A percentile compares a stretch with the other conserved stretches of the same genome.
Conservation (phyloP, 2,329 filamentous ascomycete species). For the Grosmannia huntii region DNA sequence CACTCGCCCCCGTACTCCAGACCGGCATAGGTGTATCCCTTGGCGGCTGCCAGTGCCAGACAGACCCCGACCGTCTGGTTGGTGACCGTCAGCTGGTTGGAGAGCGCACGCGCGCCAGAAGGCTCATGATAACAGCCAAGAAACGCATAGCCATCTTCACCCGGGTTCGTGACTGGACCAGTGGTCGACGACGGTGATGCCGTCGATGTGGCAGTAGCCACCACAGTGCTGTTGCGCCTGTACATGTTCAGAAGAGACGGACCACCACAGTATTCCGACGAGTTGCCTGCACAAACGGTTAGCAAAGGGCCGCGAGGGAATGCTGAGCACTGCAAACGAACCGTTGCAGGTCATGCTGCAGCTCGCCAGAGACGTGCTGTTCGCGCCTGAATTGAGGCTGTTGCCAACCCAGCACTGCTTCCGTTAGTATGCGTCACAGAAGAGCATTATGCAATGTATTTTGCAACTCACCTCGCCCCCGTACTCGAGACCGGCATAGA, state of each 20-base stretch:
- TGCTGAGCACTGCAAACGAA: background rate
- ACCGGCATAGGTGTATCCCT: conserved; percentile 15
- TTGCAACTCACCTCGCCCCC: conserved; percentile 8
- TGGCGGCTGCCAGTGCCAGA: conserved; percentile 13
- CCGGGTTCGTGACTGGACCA: conserved; percentile 21
- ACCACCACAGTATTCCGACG: conserved; percentile 13
- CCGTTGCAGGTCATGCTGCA: conserved; percentile 18
- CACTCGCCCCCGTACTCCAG: conserved; percentile 19
- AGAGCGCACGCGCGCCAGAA: conserved; percentile 10
- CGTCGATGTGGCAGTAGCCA: background rate
- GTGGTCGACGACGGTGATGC: background rate
- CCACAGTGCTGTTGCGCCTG: conserved; percentile 7
- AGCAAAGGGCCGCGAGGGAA: background rate
- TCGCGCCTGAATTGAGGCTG: conserved; percentile 1
- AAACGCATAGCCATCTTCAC: conserved; percentile 16
- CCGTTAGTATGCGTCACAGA: background rate
- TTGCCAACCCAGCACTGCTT: conserved; percentile 9
- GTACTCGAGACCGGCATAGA: conserved; percentile 22
- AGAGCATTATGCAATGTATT: background rate
- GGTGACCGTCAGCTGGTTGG: conserved; percentile 5
- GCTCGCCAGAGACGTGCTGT: conserved; percentile 11
- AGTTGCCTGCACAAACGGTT: conserved; percentile 2
- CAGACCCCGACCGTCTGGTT: conserved; percentile 16
- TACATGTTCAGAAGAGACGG: conserved; percentile 12
- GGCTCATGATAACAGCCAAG: conserved; percentile 22